Conservation (phyloP, 345 rosid species). For the Excoecaria cochinchinensis region DNA sequence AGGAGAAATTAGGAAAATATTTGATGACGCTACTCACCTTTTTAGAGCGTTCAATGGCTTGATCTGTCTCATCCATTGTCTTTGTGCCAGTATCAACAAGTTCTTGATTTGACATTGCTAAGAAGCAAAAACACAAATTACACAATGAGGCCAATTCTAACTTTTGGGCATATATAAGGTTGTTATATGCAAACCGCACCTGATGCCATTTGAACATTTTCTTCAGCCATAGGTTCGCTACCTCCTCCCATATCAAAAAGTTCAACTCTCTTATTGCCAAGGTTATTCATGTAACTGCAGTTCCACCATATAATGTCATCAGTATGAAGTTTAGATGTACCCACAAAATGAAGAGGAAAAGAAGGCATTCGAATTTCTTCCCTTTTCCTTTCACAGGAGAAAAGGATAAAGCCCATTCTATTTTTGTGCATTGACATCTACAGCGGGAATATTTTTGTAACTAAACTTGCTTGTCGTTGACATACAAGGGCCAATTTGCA, state of each 20-base stretch:
- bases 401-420: not conserved
- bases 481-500: not conserved
- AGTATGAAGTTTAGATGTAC: conserved; percentile 12
- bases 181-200: conserved; percentile 24
- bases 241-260: conserved; percentile 92
- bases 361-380: not conserved
- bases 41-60: conserved; percentile 88
- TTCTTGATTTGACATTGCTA: conserved; percentile 95
- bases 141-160: not conserved
- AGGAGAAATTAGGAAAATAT: conserved; percentile 5
- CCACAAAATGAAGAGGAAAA: not conserved
- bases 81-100: conserved; percentile 72
- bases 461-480: not conserved
- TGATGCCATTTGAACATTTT: conserved; percentile 88
- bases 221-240: conserved; percentile 82
- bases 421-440: not conserved
- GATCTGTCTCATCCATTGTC: conserved; percentile 98
- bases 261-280: conserved; percentile 88
- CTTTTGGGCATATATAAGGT: too few species aligned
- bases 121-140: conserved; percentile 7
- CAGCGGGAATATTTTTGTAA: not conserved
- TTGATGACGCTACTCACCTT: conserved; percentile 40
- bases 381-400: not conserved
- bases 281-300: conserved; percentile 80
- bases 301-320: conserved; percentile 16